Conservation (phyloP, 768 basidiomycete species). For the Peribolospora kevripleyi region DNA sequence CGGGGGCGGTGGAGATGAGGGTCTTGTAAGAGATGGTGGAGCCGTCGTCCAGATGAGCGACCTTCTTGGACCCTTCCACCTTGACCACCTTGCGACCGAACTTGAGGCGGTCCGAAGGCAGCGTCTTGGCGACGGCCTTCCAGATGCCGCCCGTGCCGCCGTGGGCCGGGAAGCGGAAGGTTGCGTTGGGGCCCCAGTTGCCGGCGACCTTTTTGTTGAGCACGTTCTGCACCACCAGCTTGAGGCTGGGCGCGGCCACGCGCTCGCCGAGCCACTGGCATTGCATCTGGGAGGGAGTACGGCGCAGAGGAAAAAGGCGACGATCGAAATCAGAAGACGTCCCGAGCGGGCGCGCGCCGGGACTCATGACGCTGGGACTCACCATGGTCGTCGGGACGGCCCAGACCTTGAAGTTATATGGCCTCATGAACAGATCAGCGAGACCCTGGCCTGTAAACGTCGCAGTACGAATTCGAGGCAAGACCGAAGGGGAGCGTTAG, state of each 20-base stretch:
- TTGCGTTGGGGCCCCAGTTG: slow-evolving; percentile 22
- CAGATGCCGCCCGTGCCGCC: slow-evolving; percentile 23
- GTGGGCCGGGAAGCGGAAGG: slow-evolving; percentile 21
- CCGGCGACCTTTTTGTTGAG: slow-evolving; percentile 19
- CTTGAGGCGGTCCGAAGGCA: slow-evolving; percentile 17
- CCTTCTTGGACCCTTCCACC: slow-evolving; percentile 16
- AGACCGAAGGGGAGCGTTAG: neutral
- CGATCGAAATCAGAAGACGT: neutral
- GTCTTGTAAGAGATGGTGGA: slow-evolving; percentile 16
- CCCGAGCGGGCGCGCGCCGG: neutral
- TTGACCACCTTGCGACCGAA: slow-evolving; percentile 13
- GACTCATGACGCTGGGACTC: neutral
- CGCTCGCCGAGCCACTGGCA: slow-evolving; percentile 24
- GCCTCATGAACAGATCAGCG: slow-evolving; percentile 22
- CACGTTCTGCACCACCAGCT: slow-evolving; percentile 20
- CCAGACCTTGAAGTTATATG: slow-evolving; percentile 25
- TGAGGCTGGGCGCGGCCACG: slow-evolving; percentile 20
- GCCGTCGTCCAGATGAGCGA: slow-evolving; percentile 18
- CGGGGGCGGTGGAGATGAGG: slow-evolving; percentile 19
- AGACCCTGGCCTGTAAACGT: slow-evolving; percentile 17
- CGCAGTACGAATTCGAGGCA: neutral
- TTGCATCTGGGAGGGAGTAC: slow-evolving; percentile 17
- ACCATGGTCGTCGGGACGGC: slow-evolving; percentile 20
- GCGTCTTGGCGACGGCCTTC: slow-evolving; percentile 19
- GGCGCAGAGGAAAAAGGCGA: no score